These are phyloP conservation scores for Peribolospora kevripleyi DNA, from an alignment of 768 basidiomycete genomes.

Conservation along the genomic window DNA sequence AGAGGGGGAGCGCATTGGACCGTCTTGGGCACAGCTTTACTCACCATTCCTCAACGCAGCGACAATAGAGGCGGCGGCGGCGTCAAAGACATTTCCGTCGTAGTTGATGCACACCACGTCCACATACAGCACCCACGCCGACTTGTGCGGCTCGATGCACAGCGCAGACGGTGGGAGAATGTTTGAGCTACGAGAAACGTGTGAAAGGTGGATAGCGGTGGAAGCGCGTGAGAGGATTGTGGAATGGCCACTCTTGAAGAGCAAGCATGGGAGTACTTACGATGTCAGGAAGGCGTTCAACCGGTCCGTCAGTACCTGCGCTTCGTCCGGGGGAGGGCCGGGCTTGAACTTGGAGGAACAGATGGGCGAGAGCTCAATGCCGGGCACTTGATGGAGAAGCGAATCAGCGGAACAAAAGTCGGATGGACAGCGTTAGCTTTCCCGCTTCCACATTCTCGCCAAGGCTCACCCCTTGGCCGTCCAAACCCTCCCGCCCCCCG, in stretches of 20 bases:
- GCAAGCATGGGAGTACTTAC: conserved; percentile 25
- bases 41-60: conserved; percentile 63
- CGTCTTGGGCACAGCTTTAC: conserved; percentile 15
- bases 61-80: conserved; percentile 63
- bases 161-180: conserved; percentile 41
- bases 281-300: conserved; percentile 51
- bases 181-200: conserved; percentile 29
- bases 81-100: conserved; percentile 87
- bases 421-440: too few species aligned
- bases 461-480: too few species aligned
- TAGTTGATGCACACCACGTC: conserved; percentile 92
- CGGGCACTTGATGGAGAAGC: conserved; percentile 39
- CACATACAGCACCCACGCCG: conserved; percentile 82
- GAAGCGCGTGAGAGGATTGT: background rate
- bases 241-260: background rate
- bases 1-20: background rate
- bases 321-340: conserved; percentile 82
- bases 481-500: too few species aligned
- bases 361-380: conserved; percentile 75
- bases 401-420: background rate
- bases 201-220: background rate
- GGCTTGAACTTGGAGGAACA: conserved; percentile 87
- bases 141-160: conserved; percentile 53
- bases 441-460: too few species aligned
- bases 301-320: conserved; percentile 65